Evolutionary conservation across 345 rosid species (phyloP).

Genomic region (Brassica incana): DNA sequence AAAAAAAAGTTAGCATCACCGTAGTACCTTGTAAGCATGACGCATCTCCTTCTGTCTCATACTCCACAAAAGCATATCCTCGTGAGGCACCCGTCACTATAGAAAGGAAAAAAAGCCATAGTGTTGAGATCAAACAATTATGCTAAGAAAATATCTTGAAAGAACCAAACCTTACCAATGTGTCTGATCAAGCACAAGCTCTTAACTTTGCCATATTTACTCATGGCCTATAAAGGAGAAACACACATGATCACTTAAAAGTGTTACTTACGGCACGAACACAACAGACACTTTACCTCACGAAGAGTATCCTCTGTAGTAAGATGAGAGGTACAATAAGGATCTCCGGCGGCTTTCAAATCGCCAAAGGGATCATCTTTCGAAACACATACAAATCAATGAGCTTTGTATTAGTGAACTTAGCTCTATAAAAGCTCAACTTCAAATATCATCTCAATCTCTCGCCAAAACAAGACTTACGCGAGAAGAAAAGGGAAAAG

Average conservation of each 20-base stretch:
- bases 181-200: conserved; percentile 83
- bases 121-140: not conserved
- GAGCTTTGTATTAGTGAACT: not conserved
- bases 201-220: conserved; percentile 76
- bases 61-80: conserved; percentile 90
- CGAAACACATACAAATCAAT: conserved; percentile 15
- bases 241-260: not conserved
- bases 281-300: conserved; percentile 44
- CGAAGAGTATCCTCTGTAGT: conserved; percentile 67
- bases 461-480: not conserved
- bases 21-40: conserved; percentile 72
- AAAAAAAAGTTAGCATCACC: not conserved
- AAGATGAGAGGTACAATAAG: conserved; percentile 73
- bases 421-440: not conserved
- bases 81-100: conserved; percentile 93
- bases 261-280: not conserved
- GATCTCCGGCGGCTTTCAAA: conserved; percentile 72
- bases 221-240: conserved; percentile 60
- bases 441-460: not conserved
- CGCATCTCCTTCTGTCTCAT: conserved; percentile 81
- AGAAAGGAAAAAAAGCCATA: no score
- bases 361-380: conserved; percentile 86
- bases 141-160: not conserved
- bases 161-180: conserved; percentile 55
- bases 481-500: not conserved